Evolutionary conservation across 2,329 filamentous ascomycete species (phyloP).

Genomic region (Pleurostoma richardsiae): DNA sequence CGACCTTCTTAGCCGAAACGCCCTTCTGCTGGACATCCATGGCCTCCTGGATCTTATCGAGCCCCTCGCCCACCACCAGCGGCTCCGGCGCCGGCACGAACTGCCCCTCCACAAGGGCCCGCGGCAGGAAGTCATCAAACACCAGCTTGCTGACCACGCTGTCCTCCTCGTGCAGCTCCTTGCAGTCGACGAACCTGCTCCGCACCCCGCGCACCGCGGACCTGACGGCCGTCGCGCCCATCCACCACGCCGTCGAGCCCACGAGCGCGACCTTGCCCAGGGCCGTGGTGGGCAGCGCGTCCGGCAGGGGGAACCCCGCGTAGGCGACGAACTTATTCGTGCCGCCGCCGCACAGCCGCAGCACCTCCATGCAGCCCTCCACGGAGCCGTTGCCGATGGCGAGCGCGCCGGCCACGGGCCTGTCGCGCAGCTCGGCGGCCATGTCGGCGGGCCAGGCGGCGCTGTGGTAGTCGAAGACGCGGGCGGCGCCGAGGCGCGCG

Average conservation of each 20-base stretch:
- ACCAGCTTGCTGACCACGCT: conserved; percentile 16
- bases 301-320: conserved; percentile 4
- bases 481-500: conserved; percentile 30
- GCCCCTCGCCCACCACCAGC: conserved; percentile 16
- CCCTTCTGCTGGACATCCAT: conserved; percentile 20
- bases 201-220: neutral
- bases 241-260: conserved; percentile 4
- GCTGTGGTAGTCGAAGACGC: conserved; percentile 35
- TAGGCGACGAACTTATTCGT: conserved; percentile 10
- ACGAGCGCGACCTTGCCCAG: neutral
- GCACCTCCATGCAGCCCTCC: conserved; percentile 12
- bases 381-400: conserved; percentile 11
- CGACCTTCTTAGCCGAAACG: conserved; percentile 30
- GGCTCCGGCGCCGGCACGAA: conserved; percentile 18
- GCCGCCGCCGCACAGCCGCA: conserved; percentile 7
- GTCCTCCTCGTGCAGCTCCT: conserved; percentile 9
- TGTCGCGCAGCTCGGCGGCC: conserved; percentile 12
- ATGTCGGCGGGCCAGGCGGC: conserved; percentile 20
- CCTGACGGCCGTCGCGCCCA: conserved; percentile 4
- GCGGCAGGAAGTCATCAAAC: conserved; percentile 17
- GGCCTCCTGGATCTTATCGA: conserved; percentile 20
- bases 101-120: conserved; percentile 15
- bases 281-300: conserved; percentile 1
- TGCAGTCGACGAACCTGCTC: conserved; percentile 15
- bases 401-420: conserved; percentile 12